Conservation (phyloP, 78 protist genomes). For the Capsaspora owczarzaki region DNA sequence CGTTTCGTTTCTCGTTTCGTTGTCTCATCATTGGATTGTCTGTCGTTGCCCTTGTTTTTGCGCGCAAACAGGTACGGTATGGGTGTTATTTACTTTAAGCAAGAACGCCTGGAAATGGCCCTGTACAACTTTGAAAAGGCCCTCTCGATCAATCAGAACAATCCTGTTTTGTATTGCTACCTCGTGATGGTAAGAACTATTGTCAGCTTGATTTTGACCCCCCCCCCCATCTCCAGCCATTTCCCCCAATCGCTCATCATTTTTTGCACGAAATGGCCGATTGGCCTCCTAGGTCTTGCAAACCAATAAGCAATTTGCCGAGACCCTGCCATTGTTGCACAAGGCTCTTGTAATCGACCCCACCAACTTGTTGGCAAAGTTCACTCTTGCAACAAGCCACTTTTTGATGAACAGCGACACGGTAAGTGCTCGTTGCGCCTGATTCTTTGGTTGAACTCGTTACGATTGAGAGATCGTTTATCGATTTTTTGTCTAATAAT, state of each 20-base stretch:
- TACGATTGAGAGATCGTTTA: not conserved
- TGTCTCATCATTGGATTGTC: not conserved
- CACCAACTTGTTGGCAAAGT: slow-evolving; percentile 19
- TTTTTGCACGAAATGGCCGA: too few species aligned
- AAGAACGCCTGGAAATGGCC: slow-evolving; percentile 52
- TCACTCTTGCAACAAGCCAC: not conserved
- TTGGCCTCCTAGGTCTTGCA: slow-evolving; percentile 1
- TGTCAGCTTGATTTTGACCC: not conserved
- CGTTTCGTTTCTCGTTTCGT: not conserved
- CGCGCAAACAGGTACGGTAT: slow-evolving; percentile 16
- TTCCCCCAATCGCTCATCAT: not conserved
- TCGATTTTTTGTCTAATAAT: not conserved
- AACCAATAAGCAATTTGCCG: not conserved
- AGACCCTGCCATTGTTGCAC: slow-evolving; percentile 10
- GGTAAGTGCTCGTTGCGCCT: not conserved
- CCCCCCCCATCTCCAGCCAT: not conserved
- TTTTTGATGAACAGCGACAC: not conserved
- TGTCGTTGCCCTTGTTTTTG: not conserved
- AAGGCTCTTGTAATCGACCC: slow-evolving; percentile 16
- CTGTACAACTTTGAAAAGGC: slow-evolving; percentile 39
- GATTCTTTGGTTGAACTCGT: not conserved
- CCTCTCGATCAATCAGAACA: slow-evolving; percentile 35
- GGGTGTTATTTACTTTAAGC: slow-evolving; percentile 18
- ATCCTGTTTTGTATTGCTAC: slow-evolving; percentile 46
- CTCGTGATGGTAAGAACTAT: slow-evolving; percentile 30